A percentile compares a stretch with the other conserved stretches of the same genome.
Conservation (phyloP, 306 rosid species). For the Lathyrus aphaca region DNA sequence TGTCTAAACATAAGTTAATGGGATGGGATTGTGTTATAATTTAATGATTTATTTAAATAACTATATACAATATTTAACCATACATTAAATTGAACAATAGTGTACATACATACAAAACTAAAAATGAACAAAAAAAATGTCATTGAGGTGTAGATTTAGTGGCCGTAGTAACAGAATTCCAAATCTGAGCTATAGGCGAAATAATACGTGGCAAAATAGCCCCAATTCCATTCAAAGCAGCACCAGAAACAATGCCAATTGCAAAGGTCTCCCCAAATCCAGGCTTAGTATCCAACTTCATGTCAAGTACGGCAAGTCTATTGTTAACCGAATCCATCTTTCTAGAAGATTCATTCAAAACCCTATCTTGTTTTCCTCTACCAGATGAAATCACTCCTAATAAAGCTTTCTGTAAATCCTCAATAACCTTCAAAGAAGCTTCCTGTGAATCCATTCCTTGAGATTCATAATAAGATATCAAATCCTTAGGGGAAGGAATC, state of each 20-base stretch:
- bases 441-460: conserved; percentile 67
- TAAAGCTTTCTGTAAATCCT: conserved; percentile 81
- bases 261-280: conserved; percentile 65
- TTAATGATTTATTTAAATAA: too few species aligned
- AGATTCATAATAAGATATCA: conserved; percentile 79
- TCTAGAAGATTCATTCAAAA: conserved; percentile 57
- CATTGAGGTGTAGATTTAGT: conserved; percentile 51
- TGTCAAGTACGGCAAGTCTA: conserved; percentile 64
- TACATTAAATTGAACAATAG: neutral
- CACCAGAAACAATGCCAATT: conserved; percentile 76
- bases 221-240: conserved; percentile 60
- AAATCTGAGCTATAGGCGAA: conserved; percentile 58
- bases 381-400: conserved; percentile 70
- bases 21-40: too few species aligned
- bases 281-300: conserved; percentile 88
- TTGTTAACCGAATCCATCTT: conserved; percentile 59
- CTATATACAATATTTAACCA: too few species aligned
- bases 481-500: conserved; percentile 62
- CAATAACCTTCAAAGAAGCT: conserved; percentile 84
- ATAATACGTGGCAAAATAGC: conserved; percentile 59
- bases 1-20: too few species aligned
- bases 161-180: conserved; percentile 57
- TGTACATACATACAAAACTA: neutral
- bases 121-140: neutral
- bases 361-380: conserved; percentile 63